Percentiles rank a stretch among this genome's conserved stretches.
Conservation (phyloP, 768 basidiomycete genomes). For the Leucocoprinus birnbaumii region DNA sequence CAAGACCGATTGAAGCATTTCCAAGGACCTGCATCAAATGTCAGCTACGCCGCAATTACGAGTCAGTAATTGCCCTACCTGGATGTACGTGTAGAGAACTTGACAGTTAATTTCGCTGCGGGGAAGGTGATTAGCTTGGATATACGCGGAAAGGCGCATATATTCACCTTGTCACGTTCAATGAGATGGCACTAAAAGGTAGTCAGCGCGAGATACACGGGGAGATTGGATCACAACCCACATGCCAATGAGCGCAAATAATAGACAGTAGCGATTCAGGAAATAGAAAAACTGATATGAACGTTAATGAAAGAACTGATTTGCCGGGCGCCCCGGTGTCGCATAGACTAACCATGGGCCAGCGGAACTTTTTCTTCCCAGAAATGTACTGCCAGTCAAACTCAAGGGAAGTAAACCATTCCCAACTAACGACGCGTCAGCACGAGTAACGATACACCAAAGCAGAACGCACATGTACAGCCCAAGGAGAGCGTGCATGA, state of each 20-base stretch:
- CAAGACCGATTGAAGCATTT: slow-evolving; percentile 64
- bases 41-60: background rate
- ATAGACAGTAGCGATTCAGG: slow-evolving; percentile 60
- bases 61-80: slow-evolving; percentile 28
- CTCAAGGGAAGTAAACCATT: slow-evolving; percentile 56
- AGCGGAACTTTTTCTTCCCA: slow-evolving; percentile 54
- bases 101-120: slow-evolving; percentile 65
- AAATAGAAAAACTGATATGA: slow-evolving; percentile 60
- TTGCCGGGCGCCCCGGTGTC: background rate
- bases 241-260: slow-evolving; percentile 71
- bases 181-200: slow-evolving; percentile 43
- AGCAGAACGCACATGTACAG: slow-evolving; percentile 48
- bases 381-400: slow-evolving; percentile 66
- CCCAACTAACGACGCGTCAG: slow-evolving; percentile 46
- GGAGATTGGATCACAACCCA: slow-evolving; percentile 28
- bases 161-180: slow-evolving; percentile 53
- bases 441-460: background rate
- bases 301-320: background rate
- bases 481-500: slow-evolving; percentile 59
- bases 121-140: slow-evolving; percentile 1
- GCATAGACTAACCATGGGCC: slow-evolving; percentile 53
- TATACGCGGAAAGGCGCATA: background rate
- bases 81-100: slow-evolving; percentile 65
- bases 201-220: background rate
- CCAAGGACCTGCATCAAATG: slow-evolving; percentile 41